phyloP scores from a whole-genome alignment of 257 asterid genomes.

The Gentiana dahurica region DNA sequence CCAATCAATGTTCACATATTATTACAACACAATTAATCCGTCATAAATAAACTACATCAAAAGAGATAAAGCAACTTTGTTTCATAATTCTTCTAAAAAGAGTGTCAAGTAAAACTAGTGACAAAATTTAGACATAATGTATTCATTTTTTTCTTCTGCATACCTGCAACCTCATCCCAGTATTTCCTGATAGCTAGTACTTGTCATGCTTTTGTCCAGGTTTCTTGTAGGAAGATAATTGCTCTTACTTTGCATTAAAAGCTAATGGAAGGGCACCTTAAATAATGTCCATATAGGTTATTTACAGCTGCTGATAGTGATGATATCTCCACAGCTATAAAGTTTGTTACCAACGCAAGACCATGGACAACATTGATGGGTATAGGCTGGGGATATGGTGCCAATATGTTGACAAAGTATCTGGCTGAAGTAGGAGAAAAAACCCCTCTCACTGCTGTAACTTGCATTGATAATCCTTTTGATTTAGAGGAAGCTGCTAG shows the following conservation, averaged over 20 bases:
- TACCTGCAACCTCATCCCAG: no score
- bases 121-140: no score
- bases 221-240: slow-evolving; percentile 12
- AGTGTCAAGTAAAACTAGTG: no score
- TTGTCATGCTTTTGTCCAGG: neutral
- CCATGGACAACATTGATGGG: slow-evolving; percentile 90
- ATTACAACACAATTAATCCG: no score
- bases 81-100: no score
- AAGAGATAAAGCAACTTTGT: no score
- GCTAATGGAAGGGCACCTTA: slow-evolving; percentile 45
- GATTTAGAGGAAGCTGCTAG: slow-evolving; percentile 82
- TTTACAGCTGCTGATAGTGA: slow-evolving; percentile 99
- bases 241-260: slow-evolving; percentile 26
- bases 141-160: no score
- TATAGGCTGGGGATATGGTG: slow-evolving; percentile 95
- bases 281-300: slow-evolving; percentile 73
- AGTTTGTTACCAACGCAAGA: slow-evolving; percentile 64
- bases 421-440: slow-evolving; percentile 81
- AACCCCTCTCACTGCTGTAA: slow-evolving; percentile 90
- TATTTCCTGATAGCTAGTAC: no score
- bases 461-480: slow-evolving; percentile 91
- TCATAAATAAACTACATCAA: no score
- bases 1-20: no score
- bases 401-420: slow-evolving; percentile 95
- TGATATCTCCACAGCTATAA: slow-evolving; percentile 79